Percentiles rank a stretch among this genome's conserved stretches.
Conservation (phyloP, 306 rosid species). For the Mimosa pudica region DNA sequence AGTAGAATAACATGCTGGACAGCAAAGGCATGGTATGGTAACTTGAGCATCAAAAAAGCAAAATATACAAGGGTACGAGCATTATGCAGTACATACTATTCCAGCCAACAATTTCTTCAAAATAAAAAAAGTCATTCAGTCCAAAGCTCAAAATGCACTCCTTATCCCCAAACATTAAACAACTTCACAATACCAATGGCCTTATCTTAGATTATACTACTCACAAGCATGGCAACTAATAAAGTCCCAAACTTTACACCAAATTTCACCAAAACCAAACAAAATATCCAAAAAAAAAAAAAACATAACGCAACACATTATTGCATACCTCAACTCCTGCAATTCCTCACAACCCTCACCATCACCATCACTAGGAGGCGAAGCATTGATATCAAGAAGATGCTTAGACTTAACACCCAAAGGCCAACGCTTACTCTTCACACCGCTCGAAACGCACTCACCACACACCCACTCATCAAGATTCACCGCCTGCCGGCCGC, state of each 20-base stretch:
- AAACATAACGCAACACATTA: slow-evolving; percentile 19
- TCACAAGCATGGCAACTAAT: not conserved
- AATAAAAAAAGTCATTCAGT: not conserved
- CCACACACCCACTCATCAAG: slow-evolving; percentile 84
- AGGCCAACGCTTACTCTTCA: slow-evolving; percentile 92
- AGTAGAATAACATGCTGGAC: slow-evolving; percentile 6
- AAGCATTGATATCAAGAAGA: slow-evolving; percentile 87
- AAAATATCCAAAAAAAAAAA: not conserved
- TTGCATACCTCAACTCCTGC: slow-evolving; percentile 66
- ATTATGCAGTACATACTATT: not conserved
- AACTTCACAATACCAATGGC: not conserved
- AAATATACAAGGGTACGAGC: slow-evolving; percentile 1
- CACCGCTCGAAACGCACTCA: slow-evolving; percentile 65
- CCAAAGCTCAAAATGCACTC: not conserved
- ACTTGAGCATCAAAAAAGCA: slow-evolving; percentile 10
- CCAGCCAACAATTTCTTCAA: not conserved
- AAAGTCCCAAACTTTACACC: too few relatives aligned
- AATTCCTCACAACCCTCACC: slow-evolving; percentile 49
- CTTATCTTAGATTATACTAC: slow-evolving; percentile 7
- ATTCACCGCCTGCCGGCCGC: slow-evolving; percentile 53
- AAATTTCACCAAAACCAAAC: not conserved
- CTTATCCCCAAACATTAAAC: not conserved
- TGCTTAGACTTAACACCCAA: slow-evolving; percentile 85
- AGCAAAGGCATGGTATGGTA: not conserved
- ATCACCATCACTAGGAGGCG: slow-evolving; percentile 88